Evolutionary conservation across 2,329 filamentous ascomycete species (phyloP).

Genomic region (Cladosporium velox): DNA sequence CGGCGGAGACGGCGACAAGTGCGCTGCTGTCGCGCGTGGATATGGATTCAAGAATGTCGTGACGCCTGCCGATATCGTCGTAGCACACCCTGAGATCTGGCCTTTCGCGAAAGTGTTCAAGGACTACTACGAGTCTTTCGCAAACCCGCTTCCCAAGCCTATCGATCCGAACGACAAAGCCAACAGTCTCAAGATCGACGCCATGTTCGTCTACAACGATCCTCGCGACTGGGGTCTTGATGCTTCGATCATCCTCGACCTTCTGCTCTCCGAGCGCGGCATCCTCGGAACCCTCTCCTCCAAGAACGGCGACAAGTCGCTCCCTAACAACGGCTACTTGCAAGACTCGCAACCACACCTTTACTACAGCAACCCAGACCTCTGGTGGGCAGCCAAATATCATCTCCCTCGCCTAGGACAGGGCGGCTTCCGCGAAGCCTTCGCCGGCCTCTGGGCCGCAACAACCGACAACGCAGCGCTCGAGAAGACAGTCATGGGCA

Average conservation of each 20-base stretch:
- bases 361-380: constrained; percentile 87
- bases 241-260: constrained; percentile 78
- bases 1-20: constrained; percentile 44
- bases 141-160: constrained; percentile 58
- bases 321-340: constrained; percentile 78
- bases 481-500: constrained; percentile 67
- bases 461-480: constrained; percentile 60
- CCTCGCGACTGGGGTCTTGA: constrained; percentile 95
- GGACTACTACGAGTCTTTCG: constrained; percentile 61
- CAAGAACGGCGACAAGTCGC: constrained; percentile 65
- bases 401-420: constrained; percentile 86
- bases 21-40: constrained; percentile 27
- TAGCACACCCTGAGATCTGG: constrained; percentile 73
- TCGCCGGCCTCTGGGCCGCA: constrained; percentile 76
- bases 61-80: constrained; percentile 80
- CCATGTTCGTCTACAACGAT: constrained; percentile 92
- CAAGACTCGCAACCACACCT: constrained; percentile 76
- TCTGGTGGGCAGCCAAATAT: constrained; percentile 85
- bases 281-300: constrained; percentile 76
- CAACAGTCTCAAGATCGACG: constrained; percentile 74
- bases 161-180: constrained; percentile 50
- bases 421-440: constrained; percentile 81
- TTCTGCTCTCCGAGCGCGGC: constrained; percentile 76
- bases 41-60: constrained; percentile 81
- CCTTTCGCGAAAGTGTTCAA: constrained; percentile 74